Evolutionary conservation across 805 yeast species (phyloP), one percentile per base, ranked within the genome.

Genomic region (Yarrowia porcina): DNA sequence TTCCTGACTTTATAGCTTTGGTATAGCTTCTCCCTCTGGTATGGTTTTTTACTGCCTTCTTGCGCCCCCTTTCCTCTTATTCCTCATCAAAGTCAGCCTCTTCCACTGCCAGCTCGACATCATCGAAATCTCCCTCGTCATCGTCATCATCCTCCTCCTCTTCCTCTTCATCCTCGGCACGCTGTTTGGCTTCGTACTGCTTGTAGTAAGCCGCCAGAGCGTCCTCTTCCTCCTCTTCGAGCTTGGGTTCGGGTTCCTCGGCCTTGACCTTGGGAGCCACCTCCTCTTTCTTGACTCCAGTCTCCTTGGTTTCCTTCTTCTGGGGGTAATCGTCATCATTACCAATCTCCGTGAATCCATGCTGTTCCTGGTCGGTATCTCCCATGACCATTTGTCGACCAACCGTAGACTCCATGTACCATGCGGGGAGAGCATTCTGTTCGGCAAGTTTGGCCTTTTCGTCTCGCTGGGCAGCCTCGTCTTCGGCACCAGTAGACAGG

Each of bases 391-490:
- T 74, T 67, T 85, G 80, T 49, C 96, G 27, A 7, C 61, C 97
- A 67, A 93, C 93, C 0, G 99, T 92, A 71, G 93, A 85, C 68
- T 87, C 87, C 67, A 88, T 84, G 72, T 94, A 97, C 99, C 99
- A 94, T 28, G 94, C 87, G 8, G 99, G 99, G 67, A 94, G 80
- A 4, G 97, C 97, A 72, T 94, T 94, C 74, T 93, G 97, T 71
- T 88, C 87, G 73, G 92, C 80, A 67, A 83, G 80, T 73, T 82
- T 86, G 74, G 83, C 84, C 80, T 82, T 85, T 77, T 79, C 85
- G 85, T 81, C 81, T 74, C 86, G 91, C 68, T 84, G 82, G 71
- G 82, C 85, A 65, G 84, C 84, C 49, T 56, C 61, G 69, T 89
- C 96, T 74, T 90, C 97, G 68, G 86, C 88, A 17, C 93, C 94